Evolutionary conservation across 345 rosid genomes (phyloP).

Genomic region (Ricinus communis): DNA sequence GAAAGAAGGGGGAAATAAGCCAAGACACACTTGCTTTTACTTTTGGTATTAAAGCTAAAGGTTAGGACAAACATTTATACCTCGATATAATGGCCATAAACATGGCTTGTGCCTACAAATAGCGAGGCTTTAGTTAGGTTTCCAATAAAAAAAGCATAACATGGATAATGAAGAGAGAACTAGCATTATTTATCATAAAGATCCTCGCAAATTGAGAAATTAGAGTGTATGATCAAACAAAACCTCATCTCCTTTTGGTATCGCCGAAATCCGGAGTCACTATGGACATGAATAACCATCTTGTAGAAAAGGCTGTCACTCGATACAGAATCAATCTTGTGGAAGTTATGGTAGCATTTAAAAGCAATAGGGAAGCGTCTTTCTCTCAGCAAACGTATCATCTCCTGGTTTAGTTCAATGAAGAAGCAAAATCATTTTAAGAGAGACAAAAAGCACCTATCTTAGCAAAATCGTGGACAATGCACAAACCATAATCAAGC

Average conservation of each 20-base stretch:
- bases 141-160: not conserved
- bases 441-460: not conserved
- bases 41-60: not conserved
- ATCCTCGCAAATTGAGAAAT: constrained; percentile 14
- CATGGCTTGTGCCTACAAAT: constrained; percentile 66
- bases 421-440: constrained; percentile 2
- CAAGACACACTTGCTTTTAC: not conserved
- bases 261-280: constrained; percentile 81
- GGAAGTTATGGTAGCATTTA: constrained; percentile 88
- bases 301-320: constrained; percentile 74
- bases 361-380: constrained; percentile 78
- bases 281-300: constrained; percentile 88
- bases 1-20: not conserved
- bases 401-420: constrained; percentile 57
- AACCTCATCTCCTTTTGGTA: constrained; percentile 98
- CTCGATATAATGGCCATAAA: constrained; percentile 98
- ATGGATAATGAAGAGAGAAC: constrained; percentile 3
- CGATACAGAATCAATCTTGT: constrained; percentile 56
- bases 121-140: constrained; percentile 26
- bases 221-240: constrained; percentile 18
- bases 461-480: not conserved
- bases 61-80: constrained; percentile 31
- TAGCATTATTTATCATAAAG: constrained; percentile 2
- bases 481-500: not conserved
- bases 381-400: constrained; percentile 79